Evolutionary conservation across 179 eudicot genomes (phyloP).

Genomic region (Spergularia azorica): DNA sequence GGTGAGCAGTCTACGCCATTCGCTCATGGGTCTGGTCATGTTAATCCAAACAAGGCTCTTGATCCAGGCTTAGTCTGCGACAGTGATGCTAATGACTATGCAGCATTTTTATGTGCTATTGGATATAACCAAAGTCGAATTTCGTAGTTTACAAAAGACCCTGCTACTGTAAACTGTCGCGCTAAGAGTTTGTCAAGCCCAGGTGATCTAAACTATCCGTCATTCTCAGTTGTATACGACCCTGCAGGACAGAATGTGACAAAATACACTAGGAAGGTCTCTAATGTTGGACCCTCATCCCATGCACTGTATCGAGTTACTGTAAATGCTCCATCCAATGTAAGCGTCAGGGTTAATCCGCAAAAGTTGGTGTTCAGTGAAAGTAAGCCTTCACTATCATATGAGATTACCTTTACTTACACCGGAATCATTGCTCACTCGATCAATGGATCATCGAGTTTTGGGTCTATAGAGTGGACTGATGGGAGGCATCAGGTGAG

Average conservation of each 20-base stretch:
- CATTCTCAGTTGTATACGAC: constrained; percentile 70
- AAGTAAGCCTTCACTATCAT: constrained; percentile 44
- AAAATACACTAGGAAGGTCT: constrained; percentile 67
- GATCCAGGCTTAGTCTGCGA: constrained; percentile 80
- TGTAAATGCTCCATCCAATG: constrained; percentile 68
- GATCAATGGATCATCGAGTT: constrained; percentile 44
- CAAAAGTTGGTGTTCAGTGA: constrained; percentile 53
- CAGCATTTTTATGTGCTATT: constrained; percentile 63
- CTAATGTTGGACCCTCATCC: constrained; percentile 57
- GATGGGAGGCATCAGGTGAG: constrained; percentile 75
- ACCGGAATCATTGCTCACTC: neutral
- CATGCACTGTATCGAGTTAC: constrained; percentile 56
- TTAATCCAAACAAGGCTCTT: constrained; percentile 72
- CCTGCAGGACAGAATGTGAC: constrained; percentile 35
- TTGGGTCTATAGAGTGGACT: constrained; percentile 80
- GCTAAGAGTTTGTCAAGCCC: constrained; percentile 45
- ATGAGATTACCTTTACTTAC: constrained; percentile 52
- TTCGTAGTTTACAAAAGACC: constrained; percentile 54
- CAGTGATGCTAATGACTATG: constrained; percentile 41
- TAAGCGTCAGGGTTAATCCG: constrained; percentile 73
- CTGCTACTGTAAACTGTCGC: constrained; percentile 49
- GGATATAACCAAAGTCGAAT: constrained; percentile 61
- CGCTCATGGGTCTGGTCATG: constrained; percentile 80
- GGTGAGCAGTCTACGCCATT: constrained; percentile 64
- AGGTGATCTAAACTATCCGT: constrained; percentile 82